Evolutionary conservation across 2,329 filamentous ascomycete species (phyloP), one percentile per base, ranked within the genome.

Genomic region (Cladosporium sp.): DNA sequence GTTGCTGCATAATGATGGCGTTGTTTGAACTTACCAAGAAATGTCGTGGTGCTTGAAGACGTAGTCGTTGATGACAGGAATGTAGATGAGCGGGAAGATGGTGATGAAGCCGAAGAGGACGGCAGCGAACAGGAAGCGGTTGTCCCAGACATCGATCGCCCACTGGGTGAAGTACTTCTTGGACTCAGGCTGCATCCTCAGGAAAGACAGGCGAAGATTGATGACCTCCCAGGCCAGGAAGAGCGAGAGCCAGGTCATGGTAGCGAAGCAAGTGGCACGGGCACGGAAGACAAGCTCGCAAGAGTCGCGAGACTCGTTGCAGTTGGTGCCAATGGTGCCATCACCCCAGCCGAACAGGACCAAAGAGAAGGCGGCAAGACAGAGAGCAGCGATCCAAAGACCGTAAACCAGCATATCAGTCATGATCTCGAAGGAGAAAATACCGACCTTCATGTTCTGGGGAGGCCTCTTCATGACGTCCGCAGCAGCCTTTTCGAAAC

Each of bases 401-500:
- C 89, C 89, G 63, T 92, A 91, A 15, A 90, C 82, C 11, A 89
- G 65, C 80, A 90, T 91, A 68, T 93, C 89, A 56, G 85, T 70
- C 42, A 91, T 78, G 58, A 93, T 80, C 70, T 93, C 85, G 64
- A 78, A 78, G 12, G 86, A 89, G 68, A 93, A 93, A 43, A 92
- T 83, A 56, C 87, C 86, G 4, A 75, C 66, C 38, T 75, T 71
- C 12, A 85, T 68, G 68, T 85, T 79, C 56, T 92, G 88, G 0
- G 90, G 90, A 7, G 88, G 87, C 44, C 89, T 84, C 55, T 79
- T 73, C 81, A 95, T 89, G 54, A 95, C 84, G 63, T 92, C 86
- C 2, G 80, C 78, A 0, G 84, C 81, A 0, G 88, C 88, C 36
- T 77, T 72, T 68, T 95, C 89, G 58, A 89, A 85, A 17, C 89